Conservation (phyloP, 805 yeast genomes). For the Danielia oregonensis region DNA sequence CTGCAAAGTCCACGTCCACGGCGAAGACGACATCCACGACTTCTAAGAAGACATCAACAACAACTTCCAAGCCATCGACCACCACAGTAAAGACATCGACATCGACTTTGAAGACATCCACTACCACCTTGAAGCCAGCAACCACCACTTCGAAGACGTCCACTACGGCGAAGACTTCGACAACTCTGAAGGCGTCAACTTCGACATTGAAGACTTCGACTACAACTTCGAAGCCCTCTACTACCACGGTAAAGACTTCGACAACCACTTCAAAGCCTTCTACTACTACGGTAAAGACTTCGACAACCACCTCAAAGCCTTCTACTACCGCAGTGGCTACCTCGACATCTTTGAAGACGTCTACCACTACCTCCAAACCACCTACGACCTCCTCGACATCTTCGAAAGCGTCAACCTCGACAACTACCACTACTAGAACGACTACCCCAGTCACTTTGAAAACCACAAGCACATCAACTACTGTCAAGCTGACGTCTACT, state of each 20-base stretch:
- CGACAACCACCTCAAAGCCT: too few species aligned
- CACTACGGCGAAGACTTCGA: constrained; percentile 1
- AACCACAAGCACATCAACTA: background rate
- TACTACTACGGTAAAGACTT: constrained; percentile 1
- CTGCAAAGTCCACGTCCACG: constrained; percentile 2
- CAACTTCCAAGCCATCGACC: constrained; percentile 4
- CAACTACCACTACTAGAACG: too few species aligned
- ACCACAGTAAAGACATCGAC: constrained; percentile 2
- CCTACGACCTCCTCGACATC: background rate
- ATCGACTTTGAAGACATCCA: constrained; percentile 7
- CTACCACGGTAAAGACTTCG: constrained; percentile 5
- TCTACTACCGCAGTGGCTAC: constrained; percentile 3
- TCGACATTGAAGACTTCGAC: constrained; percentile 2
- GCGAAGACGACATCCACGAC: constrained; percentile 4
- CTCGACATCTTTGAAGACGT: constrained; percentile 4
- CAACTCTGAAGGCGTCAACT: constrained; percentile 6
- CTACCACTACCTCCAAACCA: constrained; percentile 3
- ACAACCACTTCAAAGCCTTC: constrained; percentile 4
- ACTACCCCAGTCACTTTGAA: background rate
- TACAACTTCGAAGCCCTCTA: background rate
- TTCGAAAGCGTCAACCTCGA: background rate
- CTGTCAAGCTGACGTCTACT: too few species aligned
- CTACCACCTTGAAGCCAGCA: constrained; percentile 5
- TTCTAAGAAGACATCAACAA: background rate
- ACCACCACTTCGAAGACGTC: background rate